A percentile compares a stretch with the other conserved stretches of the same genome.
Evolutionary conservation across 352 stramenopile genomes (phyloP).

Genomic region (Phytophthora gonapodyides): DNA sequence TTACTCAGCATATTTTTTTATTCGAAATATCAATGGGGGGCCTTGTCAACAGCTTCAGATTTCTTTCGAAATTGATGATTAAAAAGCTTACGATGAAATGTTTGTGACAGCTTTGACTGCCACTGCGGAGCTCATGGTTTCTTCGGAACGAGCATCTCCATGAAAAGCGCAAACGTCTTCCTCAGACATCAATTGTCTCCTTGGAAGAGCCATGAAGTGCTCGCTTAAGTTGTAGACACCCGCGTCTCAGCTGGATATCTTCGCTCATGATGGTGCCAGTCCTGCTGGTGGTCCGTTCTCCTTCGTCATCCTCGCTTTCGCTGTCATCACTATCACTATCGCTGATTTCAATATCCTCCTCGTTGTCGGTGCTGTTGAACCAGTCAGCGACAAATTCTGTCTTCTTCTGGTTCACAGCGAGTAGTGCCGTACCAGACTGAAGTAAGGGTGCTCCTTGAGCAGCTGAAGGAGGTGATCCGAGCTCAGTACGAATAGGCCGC

Average conservation of each 20-base stretch:
- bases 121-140: conserved; percentile 29
- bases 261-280: neutral
- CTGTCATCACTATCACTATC: conserved; percentile 5
- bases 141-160: conserved; percentile 50
- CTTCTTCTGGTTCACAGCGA: conserved; percentile 45
- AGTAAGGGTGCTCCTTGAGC: conserved; percentile 38
- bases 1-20: too few species aligned
- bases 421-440: conserved; percentile 47
- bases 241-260: conserved; percentile 13
- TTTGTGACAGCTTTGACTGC: neutral
- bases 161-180: conserved; percentile 50
- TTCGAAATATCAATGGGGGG: too few species aligned
- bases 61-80: too few species aligned
- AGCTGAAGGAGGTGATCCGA: conserved; percentile 51
- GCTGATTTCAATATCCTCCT: conserved; percentile 12
- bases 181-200: conserved; percentile 37
- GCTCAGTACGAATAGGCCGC: conserved; percentile 62
- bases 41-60: too few species aligned
- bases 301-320: conserved; percentile 11
- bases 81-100: too few species aligned
- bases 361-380: conserved; percentile 12
- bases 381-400: conserved; percentile 36
- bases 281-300: conserved; percentile 2
- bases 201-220: conserved; percentile 13
- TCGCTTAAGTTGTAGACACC: conserved; percentile 22